Conservation (phyloP, 108 stramenopile species). For the Cyclotella choctawhatcheeana region DNA sequence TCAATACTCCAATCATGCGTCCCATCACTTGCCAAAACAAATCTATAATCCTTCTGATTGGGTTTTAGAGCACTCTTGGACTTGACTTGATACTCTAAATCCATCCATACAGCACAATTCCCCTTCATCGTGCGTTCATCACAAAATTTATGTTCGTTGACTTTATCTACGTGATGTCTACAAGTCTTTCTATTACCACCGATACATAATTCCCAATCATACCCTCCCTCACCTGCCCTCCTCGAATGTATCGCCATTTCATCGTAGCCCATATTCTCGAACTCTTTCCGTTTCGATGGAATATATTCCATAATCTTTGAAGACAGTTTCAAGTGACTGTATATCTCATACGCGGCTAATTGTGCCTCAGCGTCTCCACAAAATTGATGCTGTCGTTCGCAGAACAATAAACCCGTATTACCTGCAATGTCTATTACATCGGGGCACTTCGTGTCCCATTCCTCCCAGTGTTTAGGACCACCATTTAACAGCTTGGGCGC, state of each 20-base stretch:
- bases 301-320: slow-evolving; percentile 37
- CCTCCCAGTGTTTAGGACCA: slow-evolving; percentile 39
- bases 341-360: slow-evolving; percentile 41
- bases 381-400: slow-evolving; percentile 52
- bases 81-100: slow-evolving; percentile 52
- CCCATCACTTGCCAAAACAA: slow-evolving; percentile 48
- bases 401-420: slow-evolving; percentile 49
- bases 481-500: slow-evolving; percentile 27
- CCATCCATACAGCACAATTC: slow-evolving; percentile 51
- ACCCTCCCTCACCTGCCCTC: slow-evolving; percentile 50
- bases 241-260: slow-evolving; percentile 50
- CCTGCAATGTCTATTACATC: slow-evolving; percentile 49
- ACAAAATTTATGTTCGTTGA: slow-evolving; percentile 19
- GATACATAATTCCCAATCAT: slow-evolving; percentile 49
- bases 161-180: slow-evolving; percentile 17
- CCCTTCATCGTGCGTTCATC: slow-evolving; percentile 49
- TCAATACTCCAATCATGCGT: slow-evolving; percentile 52
- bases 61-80: slow-evolving; percentile 31
- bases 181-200: slow-evolving; percentile 45
- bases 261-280: slow-evolving; percentile 37
- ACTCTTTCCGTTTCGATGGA: slow-evolving; percentile 43
- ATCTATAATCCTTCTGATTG: slow-evolving; percentile 39
- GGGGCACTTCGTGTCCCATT: slow-evolving; percentile 47
- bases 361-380: slow-evolving; percentile 48
- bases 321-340: slow-evolving; percentile 38